Base-by-base conservation (phyloP, 148 eudicot genomes). In the Persicaria tinctoria region DNA sequence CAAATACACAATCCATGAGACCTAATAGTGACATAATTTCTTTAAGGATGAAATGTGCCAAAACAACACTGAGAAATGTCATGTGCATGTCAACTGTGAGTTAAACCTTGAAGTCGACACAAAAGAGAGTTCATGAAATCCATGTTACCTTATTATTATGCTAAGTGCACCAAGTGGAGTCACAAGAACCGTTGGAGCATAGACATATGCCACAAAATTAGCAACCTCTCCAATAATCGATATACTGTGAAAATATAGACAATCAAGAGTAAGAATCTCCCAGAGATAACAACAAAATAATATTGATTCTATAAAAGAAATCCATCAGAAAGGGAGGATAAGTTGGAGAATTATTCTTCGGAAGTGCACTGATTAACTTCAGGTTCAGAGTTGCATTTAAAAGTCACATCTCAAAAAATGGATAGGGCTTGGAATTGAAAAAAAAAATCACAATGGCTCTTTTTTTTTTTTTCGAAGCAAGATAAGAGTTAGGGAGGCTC, bases 91-190 rank as follows among this genome's bases (percentile, higher is more conserved):
- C 41, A 66, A 47, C 70, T 41, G 70, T 41, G 47, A 38, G 47
- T 13, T 17, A 66, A 11, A 5, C 6, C 38, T 41, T 17, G 14
- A 38, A 3, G 18, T n/a, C 47, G 38, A 5, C 70, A 66, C 45
- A 66, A 17, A 13, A 7, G 62, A 71, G 16, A 82, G 49, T 13
- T 72, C 74, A 51, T 7, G 76, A 72, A 56, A 51, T 49, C 46
- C 73, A 11, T n/a, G 14, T 75, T 80, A 94, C 98, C 98, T 93
- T n/a, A 93, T 86, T 66, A 93, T 93, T 71, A 93, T 93, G 82
- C 98, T 93, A 71, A 93, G 78, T 69, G 98, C 97, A 77, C 98
- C 98, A 73, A 91, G 97, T 68, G 98, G 98, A 57, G 98, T 94
- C 74, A 94, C 98, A 50, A 94, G 89, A 77, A 94, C 89, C 14